These are phyloP conservation scores for Mortierella sp. DNA, from an alignment of 371 early-diverging fungal genomes.

Conservation along the genomic window DNA sequence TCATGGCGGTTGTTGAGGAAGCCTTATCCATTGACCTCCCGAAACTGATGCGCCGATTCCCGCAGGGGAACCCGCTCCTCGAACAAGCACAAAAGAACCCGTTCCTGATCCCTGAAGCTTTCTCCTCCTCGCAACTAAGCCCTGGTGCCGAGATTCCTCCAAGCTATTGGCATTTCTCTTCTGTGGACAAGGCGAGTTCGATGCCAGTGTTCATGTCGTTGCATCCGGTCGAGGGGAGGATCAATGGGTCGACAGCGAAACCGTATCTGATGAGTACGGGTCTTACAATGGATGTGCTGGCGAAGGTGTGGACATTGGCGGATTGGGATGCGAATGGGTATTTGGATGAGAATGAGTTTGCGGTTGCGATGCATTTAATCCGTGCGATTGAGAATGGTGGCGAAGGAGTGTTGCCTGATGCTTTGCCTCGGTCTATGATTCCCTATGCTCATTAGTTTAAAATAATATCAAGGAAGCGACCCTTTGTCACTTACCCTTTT, in stretches of 20 bases:
- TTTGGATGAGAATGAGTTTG: slow-evolving; percentile 79
- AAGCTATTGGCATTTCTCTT: slow-evolving; percentile 71
- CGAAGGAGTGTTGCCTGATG: slow-evolving; percentile 64
- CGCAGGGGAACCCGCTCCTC: slow-evolving; percentile 65
- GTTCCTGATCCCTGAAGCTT: slow-evolving; percentile 55
- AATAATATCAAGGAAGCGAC: background rate
- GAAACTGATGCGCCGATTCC: slow-evolving; percentile 75
- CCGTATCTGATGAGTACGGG: slow-evolving; percentile 76
- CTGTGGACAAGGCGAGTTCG: slow-evolving; percentile 67
- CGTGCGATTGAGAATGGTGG: slow-evolving; percentile 67
- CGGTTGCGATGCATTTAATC: slow-evolving; percentile 77
- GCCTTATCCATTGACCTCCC: slow-evolving; percentile 76
- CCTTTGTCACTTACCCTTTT: no score
- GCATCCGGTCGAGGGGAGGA: slow-evolving; percentile 74
- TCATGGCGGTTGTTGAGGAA: slow-evolving; percentile 52
- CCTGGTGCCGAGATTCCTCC: slow-evolving; percentile 63
- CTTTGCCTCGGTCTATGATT: slow-evolving; percentile 65
- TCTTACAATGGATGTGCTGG: slow-evolving; percentile 69
- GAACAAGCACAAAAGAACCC: slow-evolving; percentile 65
- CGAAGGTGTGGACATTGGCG: slow-evolving; percentile 78
- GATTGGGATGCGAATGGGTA: slow-evolving; percentile 83
- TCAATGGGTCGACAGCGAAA: slow-evolving; percentile 69
- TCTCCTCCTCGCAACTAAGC: slow-evolving; percentile 19
- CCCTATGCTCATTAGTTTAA: slow-evolving; percentile 40
- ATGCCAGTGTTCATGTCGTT: slow-evolving; percentile 64